These are phyloP conservation scores for Lodderomyces elongisporus DNA, from an alignment of 1,139 yeast genomes.

Conservation along the genomic window DNA sequence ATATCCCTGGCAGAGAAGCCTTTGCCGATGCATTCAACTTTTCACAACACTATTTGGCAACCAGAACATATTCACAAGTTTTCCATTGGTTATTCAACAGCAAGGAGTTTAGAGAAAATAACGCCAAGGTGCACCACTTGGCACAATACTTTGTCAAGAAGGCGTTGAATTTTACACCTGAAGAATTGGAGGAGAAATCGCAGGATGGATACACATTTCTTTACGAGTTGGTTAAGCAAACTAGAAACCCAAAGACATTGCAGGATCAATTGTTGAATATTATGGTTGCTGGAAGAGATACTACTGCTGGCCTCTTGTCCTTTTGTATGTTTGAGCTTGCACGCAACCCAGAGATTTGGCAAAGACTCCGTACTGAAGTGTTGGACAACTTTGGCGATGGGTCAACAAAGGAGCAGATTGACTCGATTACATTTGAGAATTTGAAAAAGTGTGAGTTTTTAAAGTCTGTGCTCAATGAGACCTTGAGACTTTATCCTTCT, in stretches of 20 bases:
- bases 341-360: slow-evolving; percentile 34
- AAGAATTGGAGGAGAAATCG: slow-evolving; percentile 35
- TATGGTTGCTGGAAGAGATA: slow-evolving; percentile 45
- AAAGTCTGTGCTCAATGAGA: slow-evolving; percentile 45
- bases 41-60: slow-evolving; percentile 25
- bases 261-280: slow-evolving; percentile 45
- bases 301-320: slow-evolving; percentile 45
- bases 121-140: slow-evolving; percentile 30
- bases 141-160: slow-evolving; percentile 30
- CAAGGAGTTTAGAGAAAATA: slow-evolving; percentile 26
- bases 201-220: slow-evolving; percentile 40
- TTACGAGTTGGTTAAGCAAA: slow-evolving; percentile 42
- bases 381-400: slow-evolving; percentile 33
- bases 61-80: slow-evolving; percentile 24
- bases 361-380: slow-evolving; percentile 30
- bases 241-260: slow-evolving; percentile 39
- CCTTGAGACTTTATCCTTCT: slow-evolving; percentile 50
- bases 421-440: slow-evolving; percentile 41
- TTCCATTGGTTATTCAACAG: slow-evolving; percentile 26
- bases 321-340: slow-evolving; percentile 39
- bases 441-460: slow-evolving; percentile 47
- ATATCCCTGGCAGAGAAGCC: slow-evolving; percentile 16
- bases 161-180: slow-evolving; percentile 25
- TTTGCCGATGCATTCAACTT: slow-evolving; percentile 28
- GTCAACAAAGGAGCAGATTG: slow-evolving; percentile 12